Conservation (phyloP, 495 filamentous ascomycete species). For the Lophiotrema nucula region DNA sequence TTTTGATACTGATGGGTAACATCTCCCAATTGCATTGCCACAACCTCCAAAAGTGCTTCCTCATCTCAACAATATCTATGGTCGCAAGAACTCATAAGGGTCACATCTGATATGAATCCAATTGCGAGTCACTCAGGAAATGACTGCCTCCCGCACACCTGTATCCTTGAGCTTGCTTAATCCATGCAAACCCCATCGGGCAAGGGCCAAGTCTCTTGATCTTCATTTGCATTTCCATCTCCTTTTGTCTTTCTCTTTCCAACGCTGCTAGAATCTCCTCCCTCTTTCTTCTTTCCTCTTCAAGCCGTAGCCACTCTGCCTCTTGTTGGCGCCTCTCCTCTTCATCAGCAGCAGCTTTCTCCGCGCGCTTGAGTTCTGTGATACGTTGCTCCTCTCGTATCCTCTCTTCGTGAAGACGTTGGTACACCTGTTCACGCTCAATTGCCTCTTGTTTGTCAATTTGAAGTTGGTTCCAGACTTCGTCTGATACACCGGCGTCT, state of each 20-base stretch:
- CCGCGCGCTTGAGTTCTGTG: conserved; percentile 3
- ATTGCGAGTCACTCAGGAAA: conserved; percentile 43
- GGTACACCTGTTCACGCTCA: conserved; percentile 11
- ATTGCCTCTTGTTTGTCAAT: conserved; percentile 44
- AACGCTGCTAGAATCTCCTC: conserved; percentile 42
- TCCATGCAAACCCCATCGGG: conserved; percentile 40
- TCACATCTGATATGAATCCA: too few species aligned
- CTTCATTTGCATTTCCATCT: conserved; percentile 36
- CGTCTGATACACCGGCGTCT: conserved; percentile 60
- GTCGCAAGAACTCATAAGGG: too few species aligned
- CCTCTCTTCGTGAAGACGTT: conserved; percentile 8
- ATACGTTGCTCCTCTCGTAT: conserved; percentile 10
- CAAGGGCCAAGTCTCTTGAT: conserved; percentile 40
- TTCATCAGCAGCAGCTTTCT: conserved; percentile 14
- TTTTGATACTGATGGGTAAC: too few species aligned
- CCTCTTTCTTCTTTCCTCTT: conserved; percentile 36
- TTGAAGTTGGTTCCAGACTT: conserved; percentile 60
- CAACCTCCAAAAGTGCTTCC: too few species aligned
- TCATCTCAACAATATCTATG: too few species aligned
- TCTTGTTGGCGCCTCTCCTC: conserved; percentile 5
- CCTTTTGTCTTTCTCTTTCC: conserved; percentile 35
- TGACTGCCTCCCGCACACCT: conserved; percentile 56
- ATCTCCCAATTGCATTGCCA: too few species aligned
- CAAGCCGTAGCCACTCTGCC: conserved; percentile 12
- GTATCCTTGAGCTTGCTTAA: conserved; percentile 41